Percentiles rank a stretch among this genome's conserved stretches.
Conservation (phyloP, 1,284 basidiomycete species). For the Ganoderma resinaceum region DNA sequence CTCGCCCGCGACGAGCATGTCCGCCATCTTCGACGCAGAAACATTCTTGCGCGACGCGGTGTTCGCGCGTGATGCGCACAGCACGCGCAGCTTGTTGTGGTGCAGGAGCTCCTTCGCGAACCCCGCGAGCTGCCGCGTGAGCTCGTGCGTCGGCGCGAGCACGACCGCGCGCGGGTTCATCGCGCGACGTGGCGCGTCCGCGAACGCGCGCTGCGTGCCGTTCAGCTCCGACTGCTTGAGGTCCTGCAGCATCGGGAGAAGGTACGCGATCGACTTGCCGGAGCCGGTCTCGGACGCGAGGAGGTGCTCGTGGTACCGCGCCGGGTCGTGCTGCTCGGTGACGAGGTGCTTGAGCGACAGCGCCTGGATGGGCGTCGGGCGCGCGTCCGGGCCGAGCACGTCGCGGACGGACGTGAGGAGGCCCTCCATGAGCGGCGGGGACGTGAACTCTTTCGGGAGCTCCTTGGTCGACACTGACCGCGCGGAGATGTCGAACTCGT, state of each 20-base stretch:
- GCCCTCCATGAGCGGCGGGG: constrained; percentile 72
- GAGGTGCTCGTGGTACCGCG: constrained; percentile 62
- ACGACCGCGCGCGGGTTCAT: constrained; percentile 79
- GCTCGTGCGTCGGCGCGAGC: constrained; percentile 88
- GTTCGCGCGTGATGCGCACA: constrained; percentile 75
- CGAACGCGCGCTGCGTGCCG: constrained; percentile 11
- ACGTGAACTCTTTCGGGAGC: constrained; percentile 54
- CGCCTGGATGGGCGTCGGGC: constrained; percentile 79
- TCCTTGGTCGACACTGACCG: constrained; percentile 31
- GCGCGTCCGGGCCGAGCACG: constrained; percentile 58
- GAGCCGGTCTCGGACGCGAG: constrained; percentile 90
- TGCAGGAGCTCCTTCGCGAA: constrained; percentile 82
- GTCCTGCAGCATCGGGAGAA: constrained; percentile 81
- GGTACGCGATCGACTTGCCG: constrained; percentile 90
- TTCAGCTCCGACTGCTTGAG: constrained; percentile 68
- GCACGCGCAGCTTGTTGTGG: constrained; percentile 74
- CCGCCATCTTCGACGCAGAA: constrained; percentile 59
- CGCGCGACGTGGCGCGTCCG: constrained; percentile 28
- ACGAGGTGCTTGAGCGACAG: constrained; percentile 72
- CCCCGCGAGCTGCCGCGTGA: constrained; percentile 77
- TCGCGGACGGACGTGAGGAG: constrained; percentile 62
- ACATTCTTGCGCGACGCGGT: constrained; percentile 44
- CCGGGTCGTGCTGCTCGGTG: constrained; percentile 26
- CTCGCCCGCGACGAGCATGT: constrained; percentile 32
- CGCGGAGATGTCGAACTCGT: constrained; percentile 48